These are phyloP conservation scores for Pseudevernia furfuracea DNA, from an alignment of 495 filamentous ascomycete species.

Conservation along the genomic window DNA sequence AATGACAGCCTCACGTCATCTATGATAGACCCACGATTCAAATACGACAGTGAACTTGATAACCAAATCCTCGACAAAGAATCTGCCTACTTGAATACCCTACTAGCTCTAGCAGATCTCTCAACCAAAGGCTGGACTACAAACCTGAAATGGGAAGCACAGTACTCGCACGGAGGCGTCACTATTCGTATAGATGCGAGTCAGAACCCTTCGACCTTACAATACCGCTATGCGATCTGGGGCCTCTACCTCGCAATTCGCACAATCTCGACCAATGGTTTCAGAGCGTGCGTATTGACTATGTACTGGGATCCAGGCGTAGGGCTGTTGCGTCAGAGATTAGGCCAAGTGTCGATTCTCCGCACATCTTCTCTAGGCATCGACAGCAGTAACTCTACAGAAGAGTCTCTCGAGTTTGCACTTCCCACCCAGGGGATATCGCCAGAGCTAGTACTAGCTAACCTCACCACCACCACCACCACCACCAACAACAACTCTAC, in stretches of 20 bases:
- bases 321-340: neutral
- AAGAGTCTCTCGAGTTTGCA: neutral
- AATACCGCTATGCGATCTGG: neutral
- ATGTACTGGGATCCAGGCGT: neutral
- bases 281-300: neutral
- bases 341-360: neutral
- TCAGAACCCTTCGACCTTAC: neutral
- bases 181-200: neutral
- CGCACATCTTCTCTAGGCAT: neutral
- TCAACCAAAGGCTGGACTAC: neutral
- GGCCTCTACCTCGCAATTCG: neutral
- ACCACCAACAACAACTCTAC: neutral
- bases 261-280: neutral
- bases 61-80: neutral
- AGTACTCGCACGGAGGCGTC: neutral
- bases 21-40: neutral
- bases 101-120: neutral
- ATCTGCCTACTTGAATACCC: neutral
- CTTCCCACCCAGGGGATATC: neutral
- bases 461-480: neutral
- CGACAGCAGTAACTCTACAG: neutral
- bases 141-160: neutral
- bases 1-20: neutral
- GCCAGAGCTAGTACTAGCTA: neutral
- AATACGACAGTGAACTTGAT: neutral